phyloP scores from a whole-genome alignment of 2,329 filamentous ascomycete genomes.

The Fusarium sp. region DNA sequence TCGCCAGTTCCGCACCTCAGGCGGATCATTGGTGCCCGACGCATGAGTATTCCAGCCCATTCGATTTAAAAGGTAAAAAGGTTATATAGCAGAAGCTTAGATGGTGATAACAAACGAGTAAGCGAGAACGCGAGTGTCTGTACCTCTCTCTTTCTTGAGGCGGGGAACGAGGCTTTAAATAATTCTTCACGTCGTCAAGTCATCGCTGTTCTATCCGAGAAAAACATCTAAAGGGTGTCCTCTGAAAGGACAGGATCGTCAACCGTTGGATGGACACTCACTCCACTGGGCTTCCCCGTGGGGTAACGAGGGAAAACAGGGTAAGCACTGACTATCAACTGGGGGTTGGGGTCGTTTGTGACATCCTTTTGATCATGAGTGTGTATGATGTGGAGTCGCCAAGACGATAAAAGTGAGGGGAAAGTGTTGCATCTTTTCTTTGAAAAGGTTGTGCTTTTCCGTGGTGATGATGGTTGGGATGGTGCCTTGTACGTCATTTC shows the following conservation, averaged over 20 bases:
- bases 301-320: constrained; percentile 23
- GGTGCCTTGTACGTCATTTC: neutral
- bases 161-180: constrained; percentile 23
- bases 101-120: neutral
- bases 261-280: neutral
- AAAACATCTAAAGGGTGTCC: neutral
- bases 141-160: neutral
- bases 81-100: neutral
- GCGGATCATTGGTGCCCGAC: constrained; percentile 52
- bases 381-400: constrained; percentile 25
- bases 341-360: constrained; percentile 1
- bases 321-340: constrained; percentile 6
- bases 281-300: constrained; percentile 39
- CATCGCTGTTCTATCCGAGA: neutral
- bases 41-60: constrained; percentile 49
- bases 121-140: constrained; percentile 4
- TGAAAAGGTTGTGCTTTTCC: constrained; percentile 4
- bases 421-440: neutral
- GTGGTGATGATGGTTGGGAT: neutral
- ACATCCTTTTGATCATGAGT: constrained; percentile 27
- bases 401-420: constrained; percentile 16
- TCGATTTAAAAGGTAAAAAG: constrained; percentile 18
- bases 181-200: neutral
- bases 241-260: constrained; percentile 18
- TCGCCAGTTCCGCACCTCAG: constrained; percentile 50